Conservation (phyloP, 805 yeast species). For the Kodamaea neixiangensis region DNA sequence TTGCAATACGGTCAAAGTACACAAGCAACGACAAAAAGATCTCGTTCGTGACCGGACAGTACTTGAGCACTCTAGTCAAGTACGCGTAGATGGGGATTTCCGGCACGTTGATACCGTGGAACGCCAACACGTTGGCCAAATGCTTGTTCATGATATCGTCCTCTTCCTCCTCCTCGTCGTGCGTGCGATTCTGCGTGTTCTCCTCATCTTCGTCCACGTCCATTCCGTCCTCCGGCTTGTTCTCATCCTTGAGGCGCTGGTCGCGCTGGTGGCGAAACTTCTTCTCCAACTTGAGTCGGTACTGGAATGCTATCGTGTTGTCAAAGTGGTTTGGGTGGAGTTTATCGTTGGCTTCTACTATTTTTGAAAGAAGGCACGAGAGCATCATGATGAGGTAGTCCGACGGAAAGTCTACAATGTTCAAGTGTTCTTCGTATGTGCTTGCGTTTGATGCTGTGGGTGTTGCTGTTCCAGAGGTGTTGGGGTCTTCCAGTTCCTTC, state of each 20-base stretch:
- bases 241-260: constrained; percentile 7
- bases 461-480: not conserved
- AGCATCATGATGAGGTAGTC: constrained; percentile 81
- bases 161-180: constrained; percentile 25
- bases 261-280: constrained; percentile 22
- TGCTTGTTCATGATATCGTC: constrained; percentile 52
- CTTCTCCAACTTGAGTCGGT: constrained; percentile 37
- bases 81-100: constrained; percentile 93
- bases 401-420: constrained; percentile 82
- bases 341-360: constrained; percentile 86
- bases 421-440: constrained; percentile 54
- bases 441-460: constrained; percentile 8
- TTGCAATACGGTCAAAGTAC: constrained; percentile 91
- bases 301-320: constrained; percentile 44
- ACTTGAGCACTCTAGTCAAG: constrained; percentile 84
- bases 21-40: constrained; percentile 88
- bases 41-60: constrained; percentile 98
- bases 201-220: constrained; percentile 12
- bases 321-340: constrained; percentile 69
- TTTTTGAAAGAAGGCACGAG: constrained; percentile 79
- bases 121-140: constrained; percentile 75
- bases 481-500: constrained; percentile 8
- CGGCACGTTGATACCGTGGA: constrained; percentile 95
- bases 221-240: constrained; percentile 18
- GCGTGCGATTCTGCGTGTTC: not conserved